Base-by-base conservation (phyloP, 768 basidiomycete species). In the Grammothele lineata region DNA sequence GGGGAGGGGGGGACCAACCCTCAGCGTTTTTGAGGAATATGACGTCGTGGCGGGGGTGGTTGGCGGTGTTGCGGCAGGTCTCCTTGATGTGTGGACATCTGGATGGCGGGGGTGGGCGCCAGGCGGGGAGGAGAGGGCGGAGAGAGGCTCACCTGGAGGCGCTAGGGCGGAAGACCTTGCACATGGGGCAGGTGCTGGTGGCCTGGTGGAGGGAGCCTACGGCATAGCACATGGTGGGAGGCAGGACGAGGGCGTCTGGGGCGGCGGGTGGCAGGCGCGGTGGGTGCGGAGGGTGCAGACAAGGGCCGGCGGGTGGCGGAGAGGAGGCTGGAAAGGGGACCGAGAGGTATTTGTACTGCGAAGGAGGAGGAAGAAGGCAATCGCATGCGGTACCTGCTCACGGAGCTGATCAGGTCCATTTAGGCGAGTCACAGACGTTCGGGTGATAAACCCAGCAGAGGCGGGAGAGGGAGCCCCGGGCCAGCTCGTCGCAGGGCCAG, bases 1-100 rank as follows among this genome's bases (percentile, higher is more conserved):
- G 53, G 57, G 47, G 56, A 21, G 48, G 19, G 47, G 43, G 50
- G 33, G 45, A 68, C 69, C 52, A 60, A 88, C 87, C 86, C 76
- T 91, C 89, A n/a, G 89, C 87, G 61, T 92, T 92, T 73, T 80
- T 88, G 59, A 91, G 75, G 65, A 78, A 87, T 30, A 85, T 73
- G 50, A 91, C 80, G 61, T 90, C 87, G 63, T 80, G 77, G 55
- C 82, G 78, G 42, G 89, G 89, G 65, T 92, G 89, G 40, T 73
- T 66, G 18, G 74, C 66, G 55, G 85, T 77, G 66, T 91, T 90
- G 57, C 80, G 76, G 69, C 88, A 92, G 55, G 82, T 75, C 38
- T 86, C 86, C 42, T 78, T 77, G 51, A 78, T 69, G 63, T 91
- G 88, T 30, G 86, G 87, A 62, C 88, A 91, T 55, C 88, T 90